A percentile compares a stretch with the other conserved stretches of the same genome.
phyloP scores from a whole-genome alignment of 1,139 yeast genomes.

The Hemisphaericaspora xylanilytica region DNA sequence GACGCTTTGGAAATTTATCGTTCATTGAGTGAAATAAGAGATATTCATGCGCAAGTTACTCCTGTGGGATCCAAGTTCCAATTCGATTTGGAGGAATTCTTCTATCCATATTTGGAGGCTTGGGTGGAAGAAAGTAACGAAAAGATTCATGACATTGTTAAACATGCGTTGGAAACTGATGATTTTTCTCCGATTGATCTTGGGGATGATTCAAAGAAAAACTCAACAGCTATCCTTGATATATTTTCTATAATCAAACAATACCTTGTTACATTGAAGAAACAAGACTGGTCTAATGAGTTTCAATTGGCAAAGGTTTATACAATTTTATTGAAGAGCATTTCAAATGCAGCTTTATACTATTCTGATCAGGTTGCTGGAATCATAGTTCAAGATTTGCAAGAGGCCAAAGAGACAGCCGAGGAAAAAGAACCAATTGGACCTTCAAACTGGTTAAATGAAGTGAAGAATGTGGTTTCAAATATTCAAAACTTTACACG shows the following conservation, averaged over 20 bases:
- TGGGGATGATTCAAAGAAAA: constrained; percentile 35
- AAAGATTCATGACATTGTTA: constrained; percentile 49
- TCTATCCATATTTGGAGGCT: constrained; percentile 54
- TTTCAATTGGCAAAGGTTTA: constrained; percentile 59
- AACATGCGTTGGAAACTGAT: constrained; percentile 56
- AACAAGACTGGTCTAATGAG: constrained; percentile 55
- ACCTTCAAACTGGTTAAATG: constrained; percentile 40
- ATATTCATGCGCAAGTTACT: constrained; percentile 51
- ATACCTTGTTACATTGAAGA: constrained; percentile 49
- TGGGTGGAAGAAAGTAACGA: constrained; percentile 58
- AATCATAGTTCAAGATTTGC: constrained; percentile 49
- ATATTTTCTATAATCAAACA: constrained; percentile 63
- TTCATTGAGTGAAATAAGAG: constrained; percentile 54
- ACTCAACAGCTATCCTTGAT: constrained; percentile 61
- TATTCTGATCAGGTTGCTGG: constrained; percentile 52
- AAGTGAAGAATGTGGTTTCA: constrained; percentile 47
- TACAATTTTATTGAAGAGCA: constrained; percentile 57
- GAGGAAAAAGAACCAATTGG: constrained; percentile 28
- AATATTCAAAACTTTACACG: constrained; percentile 35
- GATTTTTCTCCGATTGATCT: constrained; percentile 53
- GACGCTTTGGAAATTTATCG: constrained; percentile 64
- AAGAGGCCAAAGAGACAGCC: constrained; percentile 22
- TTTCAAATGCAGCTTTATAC: constrained; percentile 57
- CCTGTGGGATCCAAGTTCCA: constrained; percentile 38
- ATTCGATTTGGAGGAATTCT: constrained; percentile 58